A percentile compares a stretch with the other conserved stretches of the same genome.
Conservation (phyloP, 2,329 filamentous ascomycete genomes). For the Chrysoporthe cubensis region DNA sequence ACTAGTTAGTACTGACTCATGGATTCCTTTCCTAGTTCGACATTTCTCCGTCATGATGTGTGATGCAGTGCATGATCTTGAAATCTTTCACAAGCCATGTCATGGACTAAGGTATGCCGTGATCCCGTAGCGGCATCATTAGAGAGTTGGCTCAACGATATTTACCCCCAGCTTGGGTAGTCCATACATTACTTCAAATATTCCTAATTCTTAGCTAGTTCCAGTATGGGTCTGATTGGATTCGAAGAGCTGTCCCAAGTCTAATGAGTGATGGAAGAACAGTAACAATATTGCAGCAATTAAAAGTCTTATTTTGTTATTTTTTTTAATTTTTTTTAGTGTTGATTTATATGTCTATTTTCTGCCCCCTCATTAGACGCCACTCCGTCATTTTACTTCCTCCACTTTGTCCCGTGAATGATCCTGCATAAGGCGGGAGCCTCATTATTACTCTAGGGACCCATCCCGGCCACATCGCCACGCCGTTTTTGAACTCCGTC, state of each 20-base stretch:
- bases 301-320: too few relatives aligned
- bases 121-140: too few relatives aligned
- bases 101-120: too few relatives aligned
- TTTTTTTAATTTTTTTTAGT: too few relatives aligned
- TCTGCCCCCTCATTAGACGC: background rate
- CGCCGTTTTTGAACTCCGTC: background rate
- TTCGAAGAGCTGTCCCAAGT: background rate
- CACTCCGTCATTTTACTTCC: background rate
- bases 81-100: too few relatives aligned
- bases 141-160: too few relatives aligned
- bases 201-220: background rate
- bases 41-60: background rate
- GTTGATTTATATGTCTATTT: background rate
- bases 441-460: background rate
- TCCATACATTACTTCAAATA: background rate
- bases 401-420: background rate
- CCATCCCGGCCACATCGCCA: background rate
- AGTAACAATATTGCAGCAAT: background rate
- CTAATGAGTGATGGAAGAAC: background rate
- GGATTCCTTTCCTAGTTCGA: background rate
- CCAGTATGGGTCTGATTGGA: background rate
- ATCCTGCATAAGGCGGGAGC: background rate
- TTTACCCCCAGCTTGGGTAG: too few relatives aligned
- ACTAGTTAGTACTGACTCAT: background rate
- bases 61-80: background rate